phyloP scores from a whole-genome alignment of 2,329 filamentous ascomycete species.

The Lasiodiplodia sp. region DNA sequence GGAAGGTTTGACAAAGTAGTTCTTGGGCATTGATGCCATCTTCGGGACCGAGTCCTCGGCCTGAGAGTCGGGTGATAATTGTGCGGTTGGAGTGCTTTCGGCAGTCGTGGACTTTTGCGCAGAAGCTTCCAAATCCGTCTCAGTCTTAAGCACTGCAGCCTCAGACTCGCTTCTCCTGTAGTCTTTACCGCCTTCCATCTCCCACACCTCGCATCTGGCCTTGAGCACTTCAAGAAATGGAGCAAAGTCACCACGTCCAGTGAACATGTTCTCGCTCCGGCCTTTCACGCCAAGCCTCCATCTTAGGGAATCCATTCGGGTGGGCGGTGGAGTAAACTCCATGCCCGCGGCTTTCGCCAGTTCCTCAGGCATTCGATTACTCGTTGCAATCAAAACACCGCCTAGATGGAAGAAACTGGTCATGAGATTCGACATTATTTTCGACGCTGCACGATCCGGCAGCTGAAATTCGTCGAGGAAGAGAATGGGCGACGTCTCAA shows the following conservation, averaged over 20 bases:
- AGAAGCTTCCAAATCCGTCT: background rate
- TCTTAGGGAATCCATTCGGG: slow-evolving; percentile 58
- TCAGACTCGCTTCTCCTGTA: slow-evolving; percentile 63
- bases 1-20: slow-evolving; percentile 44
- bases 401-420: slow-evolving; percentile 83
- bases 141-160: background rate
- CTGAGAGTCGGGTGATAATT: background rate
- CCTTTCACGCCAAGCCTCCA: slow-evolving; percentile 55
- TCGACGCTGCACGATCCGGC: slow-evolving; percentile 77
- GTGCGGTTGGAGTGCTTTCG: background rate
- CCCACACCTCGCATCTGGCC: slow-evolving; percentile 82
- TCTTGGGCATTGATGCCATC: slow-evolving; percentile 40
- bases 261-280: slow-evolving; percentile 40
- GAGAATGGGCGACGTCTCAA: slow-evolving; percentile 76
- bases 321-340: slow-evolving; percentile 67
- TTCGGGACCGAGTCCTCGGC: slow-evolving; percentile 34
- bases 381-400: slow-evolving; percentile 80
- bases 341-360: slow-evolving; percentile 76
- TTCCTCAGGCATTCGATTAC: slow-evolving; percentile 85
- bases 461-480: slow-evolving; percentile 87
- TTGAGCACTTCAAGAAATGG: slow-evolving; percentile 78
- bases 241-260: slow-evolving; percentile 72
- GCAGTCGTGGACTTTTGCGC: background rate
- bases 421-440: slow-evolving; percentile 80
- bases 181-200: slow-evolving; percentile 78